Base-by-base conservation (phyloP, 2,329 filamentous ascomycete species). In the Diaporthe amygdali region DNA sequence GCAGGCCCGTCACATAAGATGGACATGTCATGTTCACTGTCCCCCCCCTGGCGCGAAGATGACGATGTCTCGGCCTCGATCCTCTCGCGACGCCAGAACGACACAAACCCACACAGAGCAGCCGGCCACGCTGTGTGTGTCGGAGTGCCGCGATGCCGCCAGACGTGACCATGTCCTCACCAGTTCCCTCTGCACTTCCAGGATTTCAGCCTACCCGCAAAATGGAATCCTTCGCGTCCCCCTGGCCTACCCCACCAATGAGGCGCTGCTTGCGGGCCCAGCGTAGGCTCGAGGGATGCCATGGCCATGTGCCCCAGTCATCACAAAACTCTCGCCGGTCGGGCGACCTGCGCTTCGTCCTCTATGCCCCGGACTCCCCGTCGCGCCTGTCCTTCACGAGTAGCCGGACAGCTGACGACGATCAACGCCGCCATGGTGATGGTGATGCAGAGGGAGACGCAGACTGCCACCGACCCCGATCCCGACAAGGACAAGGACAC, bases 211-310 rank as follows among this genome's bases (percentile, higher is more conserved):
- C 52, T 49, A 68, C 66, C 39, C 66, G 66, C 66, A 59, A 59
- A 49, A 68, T 39, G 66, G 52, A 68, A 59, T 68, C 66, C 66
- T 68, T 68, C 66, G 52, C 37, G 46, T 55, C 51, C 52, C 66
- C 66, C 52, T 68, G 66, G 66, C 66, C 66, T 32, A 68, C 66
- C 66, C 66, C 66, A 56, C 66, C 66, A 68, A 68, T 68, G 66
- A 68, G 66, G 66, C 66, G 66, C 30, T 56, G 52, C 30, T 47
- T 68, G 66, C 66, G 66, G 66, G 46, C 66, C 66, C 66, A 68
- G 39, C 66, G 66, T 22, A 59, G 66, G 44, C 41, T 59, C 10
- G 66, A 68, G 52, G 52, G 30, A 27, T 37, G 52, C 32, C 54
- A 22, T 39, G 32, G n/a, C 63, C 63, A 51, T 51, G 63, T 51